Conservation (phyloP, 1,284 basidiomycete genomes). For the Ceratobasidium sp. region DNA sequence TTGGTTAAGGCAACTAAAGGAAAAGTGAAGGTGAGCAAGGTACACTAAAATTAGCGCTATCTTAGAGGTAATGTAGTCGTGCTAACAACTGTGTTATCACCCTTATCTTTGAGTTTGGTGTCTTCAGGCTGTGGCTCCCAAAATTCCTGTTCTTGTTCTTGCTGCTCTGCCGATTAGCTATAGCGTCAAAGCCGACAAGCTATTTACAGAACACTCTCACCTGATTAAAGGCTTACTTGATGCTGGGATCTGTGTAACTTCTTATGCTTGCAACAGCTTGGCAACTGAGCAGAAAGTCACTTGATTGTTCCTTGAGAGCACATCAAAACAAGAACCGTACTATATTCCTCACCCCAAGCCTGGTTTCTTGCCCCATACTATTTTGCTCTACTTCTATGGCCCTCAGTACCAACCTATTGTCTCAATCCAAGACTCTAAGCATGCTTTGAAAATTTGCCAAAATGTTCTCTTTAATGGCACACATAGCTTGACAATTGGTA, state of each 20-base stretch:
- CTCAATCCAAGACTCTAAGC: conserved; percentile 55
- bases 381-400: conserved; percentile 39
- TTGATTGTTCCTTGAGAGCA: conserved; percentile 40
- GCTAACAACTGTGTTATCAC: no score
- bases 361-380: not conserved
- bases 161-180: conserved; percentile 25
- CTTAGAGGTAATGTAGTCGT: no score
- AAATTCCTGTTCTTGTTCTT: conserved; percentile 26
- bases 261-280: conserved; percentile 52
- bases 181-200: conserved; percentile 42
- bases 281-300: conserved; percentile 50
- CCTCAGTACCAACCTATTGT: conserved; percentile 43
- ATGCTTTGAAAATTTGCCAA: conserved; percentile 53
- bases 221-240: conserved; percentile 39
- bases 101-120: no score
- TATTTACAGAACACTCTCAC: not conserved
- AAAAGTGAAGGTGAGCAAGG: no score
- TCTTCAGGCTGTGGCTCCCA: conserved; percentile 46
- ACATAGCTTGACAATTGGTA: conserved; percentile 49
- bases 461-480: conserved; percentile 54
- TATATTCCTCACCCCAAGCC: conserved; percentile 42
- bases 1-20: no score
- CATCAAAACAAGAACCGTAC: conserved; percentile 7
- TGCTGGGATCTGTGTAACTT: conserved; percentile 47
- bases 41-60: no score